Evolutionary conservation across 768 basidiomycete genomes (phyloP), one percentile per base, ranked within the genome.

Genomic region (Hygrocybe coccinea): DNA sequence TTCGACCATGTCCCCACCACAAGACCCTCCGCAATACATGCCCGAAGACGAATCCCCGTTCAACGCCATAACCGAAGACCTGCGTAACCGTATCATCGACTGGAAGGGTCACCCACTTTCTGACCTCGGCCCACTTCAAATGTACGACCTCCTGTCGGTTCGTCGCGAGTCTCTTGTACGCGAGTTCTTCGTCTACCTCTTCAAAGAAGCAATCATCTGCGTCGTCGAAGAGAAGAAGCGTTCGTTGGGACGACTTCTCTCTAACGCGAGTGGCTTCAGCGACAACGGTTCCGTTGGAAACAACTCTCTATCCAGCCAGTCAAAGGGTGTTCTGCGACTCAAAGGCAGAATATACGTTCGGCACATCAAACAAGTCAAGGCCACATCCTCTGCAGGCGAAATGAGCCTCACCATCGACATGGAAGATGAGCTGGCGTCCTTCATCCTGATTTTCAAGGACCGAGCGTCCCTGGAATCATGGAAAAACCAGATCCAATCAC

Each of bases 171-270:
- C 86, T 9, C 87, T 92, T 57, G 87, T 95, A 17, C 84, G 94
- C 53, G 95, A 97, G 69, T 97, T 97, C 71, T 90, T 86, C 66
- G 92, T 97, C 57, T 97, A 98, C 73, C 81, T 99, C 24, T 99
- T 97, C 82, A 88, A 87, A 65, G 93, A 97, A 69, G 97, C 97
- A 9, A 90, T 99, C 60, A 93, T 99, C 57, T 99, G 97, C 69
- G 93, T 98, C n/a, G 82, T 89, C 17, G 95, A 98, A 69, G 95
- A 99, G 72, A 91, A 86, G 76, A 95, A 92, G 64, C 84, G 88
- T 22, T 84, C 86, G 0, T 72, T 94, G 2, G 84, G 87, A 7
- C 81, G 87, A 24, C 76, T 93, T 45, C 77, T 93, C 4, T 85
- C 86, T 29, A 79, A 75, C 56, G 84, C 85, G 1, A 80, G 83